Evolutionary conservation across 805 yeast species (phyloP), one percentile per base, ranked within the genome.

Genomic region (Candida mattraensis): DNA sequence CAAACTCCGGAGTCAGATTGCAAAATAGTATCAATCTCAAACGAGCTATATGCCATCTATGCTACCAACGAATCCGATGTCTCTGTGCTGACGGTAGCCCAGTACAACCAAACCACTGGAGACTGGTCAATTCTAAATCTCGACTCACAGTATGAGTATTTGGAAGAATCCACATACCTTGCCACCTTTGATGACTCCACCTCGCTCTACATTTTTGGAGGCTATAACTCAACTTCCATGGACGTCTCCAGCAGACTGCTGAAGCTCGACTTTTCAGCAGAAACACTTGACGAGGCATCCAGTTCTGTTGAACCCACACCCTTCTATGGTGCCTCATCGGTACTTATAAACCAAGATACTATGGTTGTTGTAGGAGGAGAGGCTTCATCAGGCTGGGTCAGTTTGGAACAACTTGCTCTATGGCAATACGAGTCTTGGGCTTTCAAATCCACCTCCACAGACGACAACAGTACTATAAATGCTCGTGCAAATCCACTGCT

Each of bases 401-500:
- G 76, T 43, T 74, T 84, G 80, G 70, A 71, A 47, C 93, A 84
- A 57, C 61, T 83, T 13, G 91, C 93, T 0, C 58, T 81, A 2
- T 83, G 88, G 85, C 79, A 78, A 47, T 77, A 76, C 42, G 65
- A 67, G 31, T 62, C 84, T 7, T 86, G 94, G 94, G 71, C 84
- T 3, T 83, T 77, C 53, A 61, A 63, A 39, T 47, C 66, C 0
- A 61, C 64, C 1, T 46, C 58, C 24, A 48, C 57, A 43, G 50
- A 64, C 1, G 54, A 50, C 1, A 54, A 53, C 34, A 59, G 60
- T 23, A 41, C 61, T 8, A 64, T 83, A 2, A 76, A 75, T 42
- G 69, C 87, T 7, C 63, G 93, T 31, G 67, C 64, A 3, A 56
- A 60, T 26, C 64, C 87, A 0, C 54, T 80, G 40, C 64, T 70